Percentiles rank a stretch among this genome's conserved stretches.
Evolutionary conservation across 2,329 filamentous ascomycete species (phyloP).

Genomic region (Ceratocystis cubensis): DNA sequence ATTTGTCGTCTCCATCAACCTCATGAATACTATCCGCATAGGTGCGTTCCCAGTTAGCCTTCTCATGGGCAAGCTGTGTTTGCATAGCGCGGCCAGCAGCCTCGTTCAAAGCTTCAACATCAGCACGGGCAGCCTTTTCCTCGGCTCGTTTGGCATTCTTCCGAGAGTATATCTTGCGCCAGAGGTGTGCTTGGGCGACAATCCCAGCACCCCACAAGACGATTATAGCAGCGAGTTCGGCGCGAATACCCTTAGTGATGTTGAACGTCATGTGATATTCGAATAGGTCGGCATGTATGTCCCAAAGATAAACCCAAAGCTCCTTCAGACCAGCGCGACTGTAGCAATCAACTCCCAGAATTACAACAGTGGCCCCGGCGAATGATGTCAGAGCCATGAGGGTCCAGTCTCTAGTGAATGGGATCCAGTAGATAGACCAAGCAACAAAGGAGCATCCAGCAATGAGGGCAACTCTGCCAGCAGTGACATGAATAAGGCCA

Average conservation of each 20-base stretch:
- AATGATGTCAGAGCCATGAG: conserved; percentile 69
- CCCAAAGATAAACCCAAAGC: conserved; percentile 91
- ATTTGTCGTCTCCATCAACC: not conserved
- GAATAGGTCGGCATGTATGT: conserved; percentile 66
- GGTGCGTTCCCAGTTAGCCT: conserved; percentile 60
- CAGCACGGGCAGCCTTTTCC: conserved; percentile 38
- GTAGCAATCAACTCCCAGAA: conserved; percentile 84
- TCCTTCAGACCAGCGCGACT: conserved; percentile 84
- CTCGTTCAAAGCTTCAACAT: conserved; percentile 53
- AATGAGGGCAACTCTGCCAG: conserved; percentile 63
- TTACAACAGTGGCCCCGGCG: conserved; percentile 61
- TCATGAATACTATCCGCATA: conserved; percentile 43
- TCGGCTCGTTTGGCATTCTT: conserved; percentile 42
- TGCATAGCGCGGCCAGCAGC: conserved; percentile 56
- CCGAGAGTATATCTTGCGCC: conserved; percentile 62
- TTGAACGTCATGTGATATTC: conserved; percentile 66
- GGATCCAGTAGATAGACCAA: conserved; percentile 67
- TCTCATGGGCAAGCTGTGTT: conserved; percentile 47
- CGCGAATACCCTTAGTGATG: conserved; percentile 70
- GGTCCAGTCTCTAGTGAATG: conserved; percentile 63
- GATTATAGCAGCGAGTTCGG: conserved; percentile 68
- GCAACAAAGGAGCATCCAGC: conserved; percentile 53
- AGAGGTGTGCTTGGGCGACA: conserved; percentile 73
- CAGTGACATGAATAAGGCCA: conserved; percentile 52
- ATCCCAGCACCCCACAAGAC: conserved; percentile 64